phyloP scores from a whole-genome alignment of 148 eudicot species.

The Vaccinium vitisidaea region DNA sequence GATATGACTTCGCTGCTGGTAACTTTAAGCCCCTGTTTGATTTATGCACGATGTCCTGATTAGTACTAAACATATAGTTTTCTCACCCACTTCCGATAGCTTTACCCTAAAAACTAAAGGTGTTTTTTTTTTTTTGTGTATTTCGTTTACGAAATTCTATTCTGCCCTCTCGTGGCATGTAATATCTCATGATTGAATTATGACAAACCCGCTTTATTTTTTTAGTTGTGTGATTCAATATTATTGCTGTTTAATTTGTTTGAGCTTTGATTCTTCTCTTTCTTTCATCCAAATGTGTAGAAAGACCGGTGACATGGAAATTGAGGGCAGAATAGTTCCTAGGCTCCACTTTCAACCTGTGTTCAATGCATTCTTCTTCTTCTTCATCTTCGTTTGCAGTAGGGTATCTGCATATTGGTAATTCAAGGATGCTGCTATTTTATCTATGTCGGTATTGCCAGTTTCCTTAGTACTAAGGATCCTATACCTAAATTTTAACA shows the following conservation, averaged over 20 bases:
- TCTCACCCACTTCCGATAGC: neutral
- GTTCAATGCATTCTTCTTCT: too few relatives aligned
- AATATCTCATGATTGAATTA: neutral
- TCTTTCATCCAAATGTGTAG: too few relatives aligned
- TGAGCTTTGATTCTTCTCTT: too few relatives aligned
- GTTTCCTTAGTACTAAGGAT: too few relatives aligned
- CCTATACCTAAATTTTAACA: too few relatives aligned
- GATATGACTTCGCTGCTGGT: neutral
- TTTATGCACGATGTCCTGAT: neutral
- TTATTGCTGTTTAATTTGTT: too few relatives aligned
- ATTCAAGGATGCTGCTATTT: neutral
- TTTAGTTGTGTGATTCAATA: neutral
- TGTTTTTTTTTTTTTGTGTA: neutral
- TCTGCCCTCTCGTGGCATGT: neutral
- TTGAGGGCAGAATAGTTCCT: too few relatives aligned
- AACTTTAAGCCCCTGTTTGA: constrained; percentile 2
- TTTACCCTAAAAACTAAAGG: neutral
- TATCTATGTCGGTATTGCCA: neutral
- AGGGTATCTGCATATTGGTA: neutral
- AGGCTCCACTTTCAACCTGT: too few relatives aligned
- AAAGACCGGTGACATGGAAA: too few relatives aligned
- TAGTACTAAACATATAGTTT: neutral
- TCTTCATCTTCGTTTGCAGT: too few relatives aligned
- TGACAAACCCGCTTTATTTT: neutral
- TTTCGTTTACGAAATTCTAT: neutral